Evolutionary conservation across 768 basidiomycete species (phyloP).

Genomic region (Agrocybe praecox): DNA sequence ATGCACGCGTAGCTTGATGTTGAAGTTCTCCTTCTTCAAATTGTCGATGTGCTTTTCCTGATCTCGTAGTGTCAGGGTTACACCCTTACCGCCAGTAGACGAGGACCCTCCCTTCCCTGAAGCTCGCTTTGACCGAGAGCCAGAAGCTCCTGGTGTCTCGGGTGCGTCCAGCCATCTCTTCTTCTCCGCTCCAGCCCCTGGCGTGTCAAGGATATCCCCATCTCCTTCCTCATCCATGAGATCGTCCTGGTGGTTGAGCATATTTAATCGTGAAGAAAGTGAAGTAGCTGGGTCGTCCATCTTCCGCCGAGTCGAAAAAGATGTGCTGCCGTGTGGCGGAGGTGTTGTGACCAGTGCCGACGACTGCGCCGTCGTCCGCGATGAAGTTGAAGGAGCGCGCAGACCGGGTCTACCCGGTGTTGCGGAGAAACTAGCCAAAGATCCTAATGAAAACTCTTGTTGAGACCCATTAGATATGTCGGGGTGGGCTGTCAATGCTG

Average conservation of each 20-base stretch:
- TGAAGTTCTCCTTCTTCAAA: slow-evolving; percentile 97
- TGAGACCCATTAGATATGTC: slow-evolving; percentile 32
- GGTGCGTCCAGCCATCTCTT: slow-evolving; percentile 43
- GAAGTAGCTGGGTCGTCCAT: slow-evolving; percentile 40
- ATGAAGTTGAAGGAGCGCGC: slow-evolving; percentile 52
- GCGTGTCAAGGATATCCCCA: slow-evolving; percentile 50
- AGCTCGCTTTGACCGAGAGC: slow-evolving; percentile 30
- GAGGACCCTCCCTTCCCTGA: slow-evolving; percentile 41
- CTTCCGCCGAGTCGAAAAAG: slow-evolving; percentile 33
- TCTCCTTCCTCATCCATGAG: slow-evolving; percentile 39
- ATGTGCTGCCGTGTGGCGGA: slow-evolving; percentile 39
- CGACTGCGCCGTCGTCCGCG: slow-evolving; percentile 52
- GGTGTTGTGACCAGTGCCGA: slow-evolving; percentile 54
- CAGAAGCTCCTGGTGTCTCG: slow-evolving; percentile 48
- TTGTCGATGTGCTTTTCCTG: slow-evolving; percentile 99
- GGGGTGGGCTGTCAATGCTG: slow-evolving; percentile 11
- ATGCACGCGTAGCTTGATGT: slow-evolving; percentile 93
- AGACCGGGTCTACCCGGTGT: slow-evolving; percentile 45
- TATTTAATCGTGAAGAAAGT: slow-evolving; percentile 38
- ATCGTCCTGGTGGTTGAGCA: slow-evolving; percentile 32
- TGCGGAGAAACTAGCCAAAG: slow-evolving; percentile 50
- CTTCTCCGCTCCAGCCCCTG: slow-evolving; percentile 50
- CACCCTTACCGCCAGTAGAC: slow-evolving; percentile 36
- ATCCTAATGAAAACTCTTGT: slow-evolving; percentile 65
- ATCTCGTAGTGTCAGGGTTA: slow-evolving; percentile 82